Conservation (phyloP, 192 early-diverging fungal species). For the Cetraspora pellucida region DNA sequence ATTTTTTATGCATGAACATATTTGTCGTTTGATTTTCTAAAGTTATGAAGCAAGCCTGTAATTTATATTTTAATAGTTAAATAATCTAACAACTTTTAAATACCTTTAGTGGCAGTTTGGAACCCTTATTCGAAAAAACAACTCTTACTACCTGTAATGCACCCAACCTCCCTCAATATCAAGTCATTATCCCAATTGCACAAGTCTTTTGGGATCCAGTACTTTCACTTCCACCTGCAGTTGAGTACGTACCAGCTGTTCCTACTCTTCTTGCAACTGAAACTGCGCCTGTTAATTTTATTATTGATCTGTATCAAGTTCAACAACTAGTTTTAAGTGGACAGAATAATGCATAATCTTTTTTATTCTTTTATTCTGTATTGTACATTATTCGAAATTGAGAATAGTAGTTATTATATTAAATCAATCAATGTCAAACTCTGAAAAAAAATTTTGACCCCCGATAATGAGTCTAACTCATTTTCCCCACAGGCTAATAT, state of each 20-base stretch:
- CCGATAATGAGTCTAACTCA: too few relatives aligned
- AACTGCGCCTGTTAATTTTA: constrained; percentile 26
- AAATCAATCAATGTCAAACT: too few relatives aligned
- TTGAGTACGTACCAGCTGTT: background rate
- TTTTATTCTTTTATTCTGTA: constrained; percentile 12
- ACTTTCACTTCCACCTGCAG: background rate
- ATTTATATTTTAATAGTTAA: constrained; percentile 24
- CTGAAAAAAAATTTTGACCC: too few relatives aligned
- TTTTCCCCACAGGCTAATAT: too few relatives aligned
- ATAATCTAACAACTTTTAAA: constrained; percentile 25
- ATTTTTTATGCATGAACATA: constrained; percentile 17
- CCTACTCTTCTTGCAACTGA: constrained; percentile 1
- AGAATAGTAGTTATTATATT: constrained; percentile 18
- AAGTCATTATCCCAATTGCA: constrained; percentile 28
- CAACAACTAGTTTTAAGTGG: constrained; percentile 17
- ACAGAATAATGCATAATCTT: constrained; percentile 27
- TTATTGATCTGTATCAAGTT: constrained; percentile 22
- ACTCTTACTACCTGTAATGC: constrained; percentile 15
- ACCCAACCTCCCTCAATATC: constrained; percentile 23
- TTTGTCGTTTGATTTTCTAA: constrained; percentile 25
- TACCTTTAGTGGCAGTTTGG: constrained; percentile 26
- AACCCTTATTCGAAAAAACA: constrained; percentile 7
- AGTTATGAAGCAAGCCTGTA: constrained; percentile 17
- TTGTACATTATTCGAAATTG: background rate
- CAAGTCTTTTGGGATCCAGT: constrained; percentile 25